Evolutionary conservation across 768 basidiomycete genomes (phyloP).

Genomic region (Hebeloma cylindrosporum): DNA sequence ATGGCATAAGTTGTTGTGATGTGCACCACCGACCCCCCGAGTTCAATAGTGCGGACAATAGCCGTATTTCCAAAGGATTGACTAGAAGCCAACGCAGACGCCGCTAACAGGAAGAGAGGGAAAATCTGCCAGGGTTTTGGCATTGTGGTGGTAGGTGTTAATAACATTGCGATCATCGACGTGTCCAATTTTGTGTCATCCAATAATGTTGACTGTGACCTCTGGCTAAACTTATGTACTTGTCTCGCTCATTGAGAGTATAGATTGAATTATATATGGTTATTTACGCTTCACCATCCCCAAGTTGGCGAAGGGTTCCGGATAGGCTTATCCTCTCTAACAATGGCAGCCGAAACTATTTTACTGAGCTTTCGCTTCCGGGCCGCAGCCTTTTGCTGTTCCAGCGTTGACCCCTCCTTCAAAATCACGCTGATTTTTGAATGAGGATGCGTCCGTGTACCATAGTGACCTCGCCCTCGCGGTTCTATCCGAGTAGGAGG

Average conservation of each 20-base stretch:
- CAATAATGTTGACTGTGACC: constrained; percentile 17
- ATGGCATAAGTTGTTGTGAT: constrained; percentile 88
- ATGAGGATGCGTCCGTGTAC: constrained; percentile 74
- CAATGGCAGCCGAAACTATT: constrained; percentile 78
- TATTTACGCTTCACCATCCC: constrained; percentile 63
- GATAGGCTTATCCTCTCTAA: constrained; percentile 78
- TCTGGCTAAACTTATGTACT: constrained; percentile 14
- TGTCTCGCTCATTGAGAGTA: not conserved
- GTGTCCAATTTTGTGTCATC: constrained; percentile 23
- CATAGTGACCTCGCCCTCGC: constrained; percentile 79
- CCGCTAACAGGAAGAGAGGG: constrained; percentile 46
- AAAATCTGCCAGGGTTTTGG: constrained; percentile 47
- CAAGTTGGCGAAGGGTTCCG: constrained; percentile 71
- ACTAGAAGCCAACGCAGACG: constrained; percentile 36
- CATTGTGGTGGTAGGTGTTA: constrained; percentile 38
- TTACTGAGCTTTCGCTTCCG: constrained; percentile 67
- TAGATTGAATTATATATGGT: too few relatives aligned
- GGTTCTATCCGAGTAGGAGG: constrained; percentile 69
- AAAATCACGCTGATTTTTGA: constrained; percentile 75
- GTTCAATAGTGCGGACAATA: constrained; percentile 85
- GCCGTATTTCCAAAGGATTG: constrained; percentile 84
- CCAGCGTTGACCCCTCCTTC: constrained; percentile 77
- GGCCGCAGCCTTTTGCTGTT: constrained; percentile 62
- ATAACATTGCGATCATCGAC: constrained; percentile 15
- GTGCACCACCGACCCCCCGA: constrained; percentile 85